Percentiles rank a stretch among this genome's conserved stretches.
Conservation (phyloP, 805 yeast species). For the Ogataea salicorniae region DNA sequence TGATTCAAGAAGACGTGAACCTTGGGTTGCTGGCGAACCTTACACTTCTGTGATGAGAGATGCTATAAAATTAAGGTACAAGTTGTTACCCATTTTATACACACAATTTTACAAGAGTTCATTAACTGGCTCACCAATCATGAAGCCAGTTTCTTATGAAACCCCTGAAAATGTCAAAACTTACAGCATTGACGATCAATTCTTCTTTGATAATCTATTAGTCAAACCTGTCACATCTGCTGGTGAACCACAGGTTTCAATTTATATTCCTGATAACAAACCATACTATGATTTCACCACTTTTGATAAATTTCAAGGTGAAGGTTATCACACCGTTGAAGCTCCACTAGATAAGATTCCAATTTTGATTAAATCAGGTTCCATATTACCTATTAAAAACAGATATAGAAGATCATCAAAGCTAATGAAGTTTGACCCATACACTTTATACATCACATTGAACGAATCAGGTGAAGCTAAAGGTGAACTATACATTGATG, state of each 20-base stretch:
- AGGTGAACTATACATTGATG: conserved; percentile 66
- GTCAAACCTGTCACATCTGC: conserved; percentile 76
- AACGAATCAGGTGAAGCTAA: conserved; percentile 42
- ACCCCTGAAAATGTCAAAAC: conserved; percentile 41
- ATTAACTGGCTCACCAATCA: conserved; percentile 58
- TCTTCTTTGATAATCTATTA: conserved; percentile 66
- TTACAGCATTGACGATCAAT: conserved; percentile 73
- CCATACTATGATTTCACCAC: conserved; percentile 51
- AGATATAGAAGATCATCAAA: conserved; percentile 76
- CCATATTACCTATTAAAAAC: conserved; percentile 60
- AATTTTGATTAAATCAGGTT: conserved; percentile 71
- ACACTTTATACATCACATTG: conserved; percentile 63
- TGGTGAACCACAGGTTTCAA: conserved; percentile 34
- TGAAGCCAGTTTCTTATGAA: conserved; percentile 63
- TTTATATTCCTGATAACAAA: conserved; percentile 53
- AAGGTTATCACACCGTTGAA: conserved; percentile 35
- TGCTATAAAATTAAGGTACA: conserved; percentile 69
- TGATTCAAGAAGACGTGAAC: conserved; percentile 89
- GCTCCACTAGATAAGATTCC: conserved; percentile 64
- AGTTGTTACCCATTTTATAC: conserved; percentile 71
- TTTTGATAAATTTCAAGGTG: conserved; percentile 27
- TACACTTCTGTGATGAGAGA: conserved; percentile 60
- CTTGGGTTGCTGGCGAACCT: conserved; percentile 80
- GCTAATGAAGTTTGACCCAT: conserved; percentile 76
- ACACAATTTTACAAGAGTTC: conserved; percentile 70